Percentiles rank a stretch among this genome's conserved stretches.
Evolutionary conservation across 768 basidiomycete species (phyloP).

Genomic region (Agaricus blazei): DNA sequence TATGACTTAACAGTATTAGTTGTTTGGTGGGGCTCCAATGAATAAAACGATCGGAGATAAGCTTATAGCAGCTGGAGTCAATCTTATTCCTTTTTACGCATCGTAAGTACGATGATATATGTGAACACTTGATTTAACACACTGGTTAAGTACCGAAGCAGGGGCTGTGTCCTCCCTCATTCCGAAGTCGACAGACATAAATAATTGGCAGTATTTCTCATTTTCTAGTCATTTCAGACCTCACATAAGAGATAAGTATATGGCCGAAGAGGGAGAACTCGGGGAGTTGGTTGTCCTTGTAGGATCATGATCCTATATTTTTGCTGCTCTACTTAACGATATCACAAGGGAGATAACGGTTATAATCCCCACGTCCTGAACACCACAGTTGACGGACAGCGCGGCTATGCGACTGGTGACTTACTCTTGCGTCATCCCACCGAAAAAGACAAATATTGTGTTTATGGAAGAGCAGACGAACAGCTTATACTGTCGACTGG

Average conservation of each 20-base stretch:
- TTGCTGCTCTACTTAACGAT: too few species aligned
- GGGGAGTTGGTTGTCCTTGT: not conserved
- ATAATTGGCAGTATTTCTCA: not conserved
- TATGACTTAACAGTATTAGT: too few species aligned
- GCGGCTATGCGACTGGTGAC: conserved; percentile 33
- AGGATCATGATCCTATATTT: not conserved
- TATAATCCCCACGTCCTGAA: conserved; percentile 21
- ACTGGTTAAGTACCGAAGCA: not conserved
- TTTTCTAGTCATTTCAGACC: not conserved
- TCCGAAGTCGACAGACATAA: not conserved
- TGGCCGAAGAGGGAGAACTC: not conserved
- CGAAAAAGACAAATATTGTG: conserved; percentile 25
- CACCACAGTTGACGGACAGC: conserved; percentile 22
- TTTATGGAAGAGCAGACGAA: conserved; percentile 39
- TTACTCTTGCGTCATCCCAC: conserved; percentile 34
- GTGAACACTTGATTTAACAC: too few species aligned
- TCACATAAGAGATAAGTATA: not conserved
- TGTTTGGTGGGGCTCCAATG: too few species aligned
- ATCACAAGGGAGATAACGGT: too few species aligned
- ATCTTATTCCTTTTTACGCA: conserved; percentile 27
- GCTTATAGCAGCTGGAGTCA: conserved; percentile 14
- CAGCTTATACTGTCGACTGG: conserved; percentile 35
- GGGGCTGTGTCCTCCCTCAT: not conserved
- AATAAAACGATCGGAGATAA: conserved; percentile 12
- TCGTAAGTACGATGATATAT: conserved; percentile 19